A percentile compares a stretch with the other conserved stretches of the same genome.
Evolutionary conservation across 1,284 basidiomycete genomes (phyloP).

Genomic region (Bjerkandera adusta): DNA sequence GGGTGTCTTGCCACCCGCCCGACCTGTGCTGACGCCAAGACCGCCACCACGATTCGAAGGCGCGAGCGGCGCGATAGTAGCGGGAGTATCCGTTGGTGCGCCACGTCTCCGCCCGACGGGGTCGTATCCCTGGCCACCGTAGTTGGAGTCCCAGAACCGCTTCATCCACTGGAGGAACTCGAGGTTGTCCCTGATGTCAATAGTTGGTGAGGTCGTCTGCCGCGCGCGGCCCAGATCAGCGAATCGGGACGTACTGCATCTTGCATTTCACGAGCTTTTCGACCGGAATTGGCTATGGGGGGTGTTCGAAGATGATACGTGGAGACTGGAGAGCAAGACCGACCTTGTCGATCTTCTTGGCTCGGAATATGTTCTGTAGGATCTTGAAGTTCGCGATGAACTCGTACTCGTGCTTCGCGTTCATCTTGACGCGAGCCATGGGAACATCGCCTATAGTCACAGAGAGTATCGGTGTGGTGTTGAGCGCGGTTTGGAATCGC

Average conservation of each 20-base stretch:
- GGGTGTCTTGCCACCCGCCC: constrained; percentile 68
- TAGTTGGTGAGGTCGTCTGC: not conserved
- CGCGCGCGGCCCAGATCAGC: constrained; percentile 10
- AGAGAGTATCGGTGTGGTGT: not conserved
- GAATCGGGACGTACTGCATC: constrained; percentile 82
- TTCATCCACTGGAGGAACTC: constrained; percentile 99
- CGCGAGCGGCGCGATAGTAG: constrained; percentile 70
- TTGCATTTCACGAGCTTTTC: constrained; percentile 96
- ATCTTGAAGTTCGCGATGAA: constrained; percentile 95
- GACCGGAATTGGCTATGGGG: constrained; percentile 83
- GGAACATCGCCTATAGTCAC: constrained; percentile 70
- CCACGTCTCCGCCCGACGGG: constrained; percentile 80
- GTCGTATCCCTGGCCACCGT: constrained; percentile 88
- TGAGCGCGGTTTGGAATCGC: too few species aligned
- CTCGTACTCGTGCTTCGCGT: constrained; percentile 95
- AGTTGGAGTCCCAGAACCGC: constrained; percentile 94
- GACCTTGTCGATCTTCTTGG: constrained; percentile 92
- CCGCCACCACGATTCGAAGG: constrained; percentile 30
- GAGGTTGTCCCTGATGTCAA: constrained; percentile 80
- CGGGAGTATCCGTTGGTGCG: constrained; percentile 69
- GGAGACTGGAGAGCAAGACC: constrained; percentile 23
- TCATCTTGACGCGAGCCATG: constrained; percentile 89
- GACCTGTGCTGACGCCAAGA: constrained; percentile 32
- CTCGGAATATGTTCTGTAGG: constrained; percentile 86
- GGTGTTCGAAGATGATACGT: constrained; percentile 5